These are phyloP conservation scores for Penicillium sclerotiorum DNA, from an alignment of 2,329 filamentous ascomycete genomes.

Conservation along the genomic window DNA sequence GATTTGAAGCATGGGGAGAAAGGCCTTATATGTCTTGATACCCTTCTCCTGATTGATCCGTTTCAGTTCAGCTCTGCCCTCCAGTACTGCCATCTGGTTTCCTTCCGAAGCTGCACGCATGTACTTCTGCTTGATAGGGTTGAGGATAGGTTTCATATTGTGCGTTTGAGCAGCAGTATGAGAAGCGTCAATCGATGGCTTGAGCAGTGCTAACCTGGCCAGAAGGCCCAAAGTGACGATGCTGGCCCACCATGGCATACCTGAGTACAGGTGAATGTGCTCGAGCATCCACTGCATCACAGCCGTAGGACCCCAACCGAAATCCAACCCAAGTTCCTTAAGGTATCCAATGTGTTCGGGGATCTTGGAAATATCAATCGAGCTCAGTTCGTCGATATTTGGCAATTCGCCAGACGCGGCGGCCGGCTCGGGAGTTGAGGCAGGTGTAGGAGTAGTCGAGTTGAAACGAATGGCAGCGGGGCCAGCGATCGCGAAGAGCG, in stretches of 20 bases:
- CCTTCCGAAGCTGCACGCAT: constrained; percentile 44
- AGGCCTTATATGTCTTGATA: constrained; percentile 53
- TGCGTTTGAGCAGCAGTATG: constrained; percentile 66
- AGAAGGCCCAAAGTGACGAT: constrained; percentile 67
- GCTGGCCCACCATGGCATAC: constrained; percentile 80
- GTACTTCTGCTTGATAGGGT: constrained; percentile 61
- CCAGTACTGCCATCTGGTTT: constrained; percentile 53
- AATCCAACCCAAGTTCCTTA: constrained; percentile 80
- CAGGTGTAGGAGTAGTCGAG: constrained; percentile 33
- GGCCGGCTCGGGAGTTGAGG: constrained; percentile 18
- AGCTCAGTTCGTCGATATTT: constrained; percentile 28
- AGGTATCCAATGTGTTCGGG: constrained; percentile 82
- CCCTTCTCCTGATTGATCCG: constrained; percentile 59
- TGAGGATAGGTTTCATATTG: constrained; percentile 59
- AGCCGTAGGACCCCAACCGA: constrained; percentile 77
- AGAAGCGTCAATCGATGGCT: constrained; percentile 64
- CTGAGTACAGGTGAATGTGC: constrained; percentile 74
- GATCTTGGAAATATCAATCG: constrained; percentile 55
- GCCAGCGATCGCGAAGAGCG: constrained; percentile 23
- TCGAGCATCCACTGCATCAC: constrained; percentile 77
- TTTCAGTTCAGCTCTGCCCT: constrained; percentile 52
- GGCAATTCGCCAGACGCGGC: constrained; percentile 13
- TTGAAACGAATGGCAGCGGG: constrained; percentile 41
- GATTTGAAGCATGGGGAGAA: constrained; percentile 63
- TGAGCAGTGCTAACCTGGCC: constrained; percentile 67